Evolutionary conservation across 495 filamentous ascomycete species (phyloP).

Genomic region (Neurospora tetrasperma): DNA sequence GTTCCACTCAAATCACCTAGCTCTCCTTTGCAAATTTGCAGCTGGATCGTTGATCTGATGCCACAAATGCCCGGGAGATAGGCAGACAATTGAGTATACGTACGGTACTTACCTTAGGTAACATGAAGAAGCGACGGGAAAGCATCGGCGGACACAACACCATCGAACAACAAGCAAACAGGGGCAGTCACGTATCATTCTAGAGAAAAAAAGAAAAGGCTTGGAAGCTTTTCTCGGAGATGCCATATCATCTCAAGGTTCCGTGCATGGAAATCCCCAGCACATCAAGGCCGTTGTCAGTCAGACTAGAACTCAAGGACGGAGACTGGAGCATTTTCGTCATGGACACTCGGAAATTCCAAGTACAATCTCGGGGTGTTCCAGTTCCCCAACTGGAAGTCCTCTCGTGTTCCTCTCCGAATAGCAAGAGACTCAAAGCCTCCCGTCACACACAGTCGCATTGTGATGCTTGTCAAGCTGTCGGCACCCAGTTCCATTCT

Average conservation of each 20-base stretch:
- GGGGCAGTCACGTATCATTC: neutral
- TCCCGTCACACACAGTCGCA: neutral
- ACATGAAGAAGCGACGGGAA: neutral
- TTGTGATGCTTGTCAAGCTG: neutral
- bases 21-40: neutral
- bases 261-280: neutral
- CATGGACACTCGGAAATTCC: neutral
- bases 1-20: neutral
- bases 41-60: neutral
- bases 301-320: neutral
- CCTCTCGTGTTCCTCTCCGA: constrained; percentile 3
- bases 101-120: neutral
- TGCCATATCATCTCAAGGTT: constrained; percentile 1
- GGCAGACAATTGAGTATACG: neutral
- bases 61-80: neutral
- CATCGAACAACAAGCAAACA: neutral
- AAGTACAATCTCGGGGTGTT: neutral
- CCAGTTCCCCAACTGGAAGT: neutral
- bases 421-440: neutral
- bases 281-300: neutral
- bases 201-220: neutral
- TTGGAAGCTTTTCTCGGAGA: neutral
- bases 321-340: neutral
- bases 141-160: neutral
- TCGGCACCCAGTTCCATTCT: neutral